These are phyloP conservation scores for Fomitopsis palustris DNA, from an alignment of 1,284 basidiomycete genomes.

Conservation along the genomic window DNA sequence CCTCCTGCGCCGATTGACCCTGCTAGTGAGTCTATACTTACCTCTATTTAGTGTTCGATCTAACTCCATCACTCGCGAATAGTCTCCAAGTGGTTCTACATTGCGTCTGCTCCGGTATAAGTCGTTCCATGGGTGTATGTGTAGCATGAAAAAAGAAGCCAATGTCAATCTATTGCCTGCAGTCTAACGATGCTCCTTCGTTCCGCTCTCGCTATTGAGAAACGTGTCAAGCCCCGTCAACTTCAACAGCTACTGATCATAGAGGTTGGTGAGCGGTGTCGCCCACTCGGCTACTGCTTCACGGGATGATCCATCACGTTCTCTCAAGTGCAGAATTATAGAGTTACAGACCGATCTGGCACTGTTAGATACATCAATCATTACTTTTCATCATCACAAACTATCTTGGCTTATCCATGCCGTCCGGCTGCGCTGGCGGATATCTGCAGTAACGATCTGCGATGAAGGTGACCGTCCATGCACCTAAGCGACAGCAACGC, in stretches of 20 bases:
- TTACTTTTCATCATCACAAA: not conserved
- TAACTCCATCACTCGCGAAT: constrained; percentile 16
- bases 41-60: not conserved
- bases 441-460: constrained; percentile 33
- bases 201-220: constrained; percentile 9
- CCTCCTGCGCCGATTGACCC: constrained; percentile 86
- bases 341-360: not conserved
- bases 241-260: not conserved
- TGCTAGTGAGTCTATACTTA: constrained; percentile 56
- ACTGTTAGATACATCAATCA: not conserved
- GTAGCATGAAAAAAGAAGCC: constrained; percentile 17
- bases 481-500: constrained; percentile 47
- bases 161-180: constrained; percentile 13
- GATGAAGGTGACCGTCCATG: constrained; percentile 81
- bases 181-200: constrained; percentile 12
- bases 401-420: constrained; percentile 21
- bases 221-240: not conserved
- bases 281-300: not conserved
- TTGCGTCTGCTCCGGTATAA: constrained; percentile 78
- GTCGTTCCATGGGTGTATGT: constrained; percentile 14
- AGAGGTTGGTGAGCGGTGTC: not conserved
- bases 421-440: constrained; percentile 27
- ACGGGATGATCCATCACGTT: not conserved
- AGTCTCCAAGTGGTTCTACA: constrained; percentile 92
- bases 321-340: constrained; percentile 1